Conservation (phyloP, 306 rosid species). For the Carpinus fangiana region DNA sequence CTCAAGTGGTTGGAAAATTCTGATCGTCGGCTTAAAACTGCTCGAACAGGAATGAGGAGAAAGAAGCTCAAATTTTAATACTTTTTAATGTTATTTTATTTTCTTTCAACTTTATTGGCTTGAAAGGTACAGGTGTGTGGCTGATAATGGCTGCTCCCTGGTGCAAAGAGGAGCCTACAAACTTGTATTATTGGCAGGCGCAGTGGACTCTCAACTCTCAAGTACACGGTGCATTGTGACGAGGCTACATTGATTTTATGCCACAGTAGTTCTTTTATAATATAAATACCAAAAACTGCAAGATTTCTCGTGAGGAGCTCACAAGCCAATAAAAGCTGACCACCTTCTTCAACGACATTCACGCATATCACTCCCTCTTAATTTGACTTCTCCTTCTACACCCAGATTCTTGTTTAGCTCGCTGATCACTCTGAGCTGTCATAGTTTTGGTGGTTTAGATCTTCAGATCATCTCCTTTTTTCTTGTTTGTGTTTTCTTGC, state of each 20-base stretch:
- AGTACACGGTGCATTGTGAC: background rate
- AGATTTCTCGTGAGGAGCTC: conserved; percentile 64
- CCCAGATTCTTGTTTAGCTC: background rate
- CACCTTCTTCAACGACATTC: conserved; percentile 40
- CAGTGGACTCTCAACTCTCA: background rate
- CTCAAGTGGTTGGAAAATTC: conserved; percentile 30
- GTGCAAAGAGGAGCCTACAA: conserved; percentile 39
- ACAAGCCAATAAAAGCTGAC: conserved; percentile 50
- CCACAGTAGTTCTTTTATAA: background rate
- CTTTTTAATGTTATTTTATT: background rate
- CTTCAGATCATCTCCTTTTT: background rate
- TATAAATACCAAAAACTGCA: conserved; percentile 20
- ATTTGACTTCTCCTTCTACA: conserved; percentile 11
- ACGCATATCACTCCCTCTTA: conserved; percentile 42
- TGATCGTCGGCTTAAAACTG: background rate
- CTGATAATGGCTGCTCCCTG: conserved; percentile 11
- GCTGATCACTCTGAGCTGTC: conserved; percentile 17
- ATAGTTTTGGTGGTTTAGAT: conserved; percentile 5
- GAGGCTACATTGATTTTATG: conserved; percentile 9
- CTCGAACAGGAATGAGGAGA: too few relatives aligned
- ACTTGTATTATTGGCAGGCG: conserved; percentile 16
- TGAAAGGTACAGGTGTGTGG: conserved; percentile 36
- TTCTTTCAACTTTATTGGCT: conserved; percentile 9
- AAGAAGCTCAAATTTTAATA: too few relatives aligned
- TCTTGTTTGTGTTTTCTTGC: background rate